Base-by-base conservation (phyloP, 768 basidiomycete species). In the Panaeolus cyanescens region DNA sequence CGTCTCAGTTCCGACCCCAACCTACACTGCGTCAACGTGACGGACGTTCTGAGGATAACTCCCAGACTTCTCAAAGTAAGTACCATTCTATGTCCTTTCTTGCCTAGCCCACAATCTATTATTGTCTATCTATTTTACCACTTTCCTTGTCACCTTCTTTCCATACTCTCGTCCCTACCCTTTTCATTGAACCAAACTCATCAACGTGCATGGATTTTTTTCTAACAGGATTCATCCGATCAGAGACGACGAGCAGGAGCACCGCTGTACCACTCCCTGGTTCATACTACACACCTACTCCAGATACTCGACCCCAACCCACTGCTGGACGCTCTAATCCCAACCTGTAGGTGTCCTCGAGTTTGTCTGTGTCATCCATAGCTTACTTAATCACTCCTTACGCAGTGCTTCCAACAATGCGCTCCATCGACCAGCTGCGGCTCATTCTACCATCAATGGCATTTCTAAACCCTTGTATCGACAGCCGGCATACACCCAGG, bases 21-120 rank as follows among this genome's bases (percentile, higher is more conserved):
- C 59, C 74, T 58, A 67, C 72, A 61, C 73, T 71, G 62, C 76
- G 77, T 69, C 73, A 72, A 68, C 75, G 72, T 64, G 75, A 71
- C 60, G 68, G 75, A 64, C 69, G 65, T 65, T 66, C 71, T 65
- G 72, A 80, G 45, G 45, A 50, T 50, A 22, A 50, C 30, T 42
- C 39, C 22, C 45, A 50, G 25, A 50, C 25, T 28, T 28, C 25
- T 28, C 19, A 50, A 50, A 50, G 45, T 50, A 50, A 50, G 45
- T 28, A 50, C 30, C 6, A 28, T n/a, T 15, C 15, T 28, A 5
- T 28, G 8, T 50, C 10, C 13, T 50, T 50, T 12, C 2, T 28
- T 50, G 45, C 19, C 15, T 28, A 25, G 22, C 19, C n/a, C n/a
- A n/a, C n/a, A n/a, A n/a, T n/a, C n/a, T n/a, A n/a, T n/a, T n/a